Conservation (phyloP, 225 moss, liverwort and hornwort species). For the Polytrichum formosum region DNA sequence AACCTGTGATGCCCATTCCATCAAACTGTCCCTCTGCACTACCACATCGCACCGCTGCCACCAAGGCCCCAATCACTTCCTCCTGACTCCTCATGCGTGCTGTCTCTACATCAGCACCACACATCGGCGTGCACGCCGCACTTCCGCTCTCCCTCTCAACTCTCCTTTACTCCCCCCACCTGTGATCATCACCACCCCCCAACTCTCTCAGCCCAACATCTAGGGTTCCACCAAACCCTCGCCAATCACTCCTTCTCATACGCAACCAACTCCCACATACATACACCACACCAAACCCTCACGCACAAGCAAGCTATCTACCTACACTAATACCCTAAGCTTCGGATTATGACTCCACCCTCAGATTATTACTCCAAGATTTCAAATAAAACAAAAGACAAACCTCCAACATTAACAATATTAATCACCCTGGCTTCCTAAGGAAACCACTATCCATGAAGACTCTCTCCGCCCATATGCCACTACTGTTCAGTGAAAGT, state of each 20-base stretch:
- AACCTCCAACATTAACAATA: too few species aligned
- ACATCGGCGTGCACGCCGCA: constrained; percentile 9
- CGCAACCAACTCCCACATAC: neutral
- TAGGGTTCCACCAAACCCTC: neutral
- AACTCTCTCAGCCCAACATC: neutral
- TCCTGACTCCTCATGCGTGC: constrained; percentile 46
- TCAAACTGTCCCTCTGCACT: constrained; percentile 43
- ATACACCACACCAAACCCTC: neutral
- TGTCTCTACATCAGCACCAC: constrained; percentile 41
- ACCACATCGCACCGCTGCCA: constrained; percentile 28
- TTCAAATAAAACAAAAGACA: too few species aligned
- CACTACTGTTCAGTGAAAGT: too few species aligned
- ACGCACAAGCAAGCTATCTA: neutral
- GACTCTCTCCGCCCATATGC: too few species aligned
- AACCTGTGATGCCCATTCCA: constrained; percentile 38
- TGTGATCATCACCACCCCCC: neutral
- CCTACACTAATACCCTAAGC: too few species aligned
- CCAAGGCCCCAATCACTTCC: constrained; percentile 34
- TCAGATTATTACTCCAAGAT: too few species aligned
- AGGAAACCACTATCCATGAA: too few species aligned
- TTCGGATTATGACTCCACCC: too few species aligned
- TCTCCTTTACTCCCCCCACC: neutral
- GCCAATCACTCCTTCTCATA: neutral
- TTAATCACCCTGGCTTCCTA: too few species aligned
- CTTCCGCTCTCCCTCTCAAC: constrained; percentile 2